Percentiles rank a stretch among this genome's conserved stretches.
Evolutionary conservation across 306 rosid genomes (phyloP).

Genomic region (Prunus campanulata): DNA sequence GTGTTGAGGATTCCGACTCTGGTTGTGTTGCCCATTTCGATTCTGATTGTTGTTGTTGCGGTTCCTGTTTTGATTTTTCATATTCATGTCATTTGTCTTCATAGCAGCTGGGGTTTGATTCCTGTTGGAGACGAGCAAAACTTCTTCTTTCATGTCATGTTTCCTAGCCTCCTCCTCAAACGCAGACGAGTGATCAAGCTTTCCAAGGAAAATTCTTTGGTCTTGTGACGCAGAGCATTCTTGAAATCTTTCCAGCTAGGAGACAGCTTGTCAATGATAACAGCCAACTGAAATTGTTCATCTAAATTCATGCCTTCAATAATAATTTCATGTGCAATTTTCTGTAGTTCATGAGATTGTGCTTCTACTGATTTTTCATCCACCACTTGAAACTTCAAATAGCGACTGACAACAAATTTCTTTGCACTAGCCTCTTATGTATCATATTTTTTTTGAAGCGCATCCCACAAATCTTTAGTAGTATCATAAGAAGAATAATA

Average conservation of each 20-base stretch:
- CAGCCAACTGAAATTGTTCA: neutral
- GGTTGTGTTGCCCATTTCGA: too few relatives aligned
- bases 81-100: too few relatives aligned
- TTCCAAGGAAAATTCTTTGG: neutral
- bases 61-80: too few relatives aligned
- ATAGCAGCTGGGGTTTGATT: too few relatives aligned
- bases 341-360: too few relatives aligned
- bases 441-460: neutral
- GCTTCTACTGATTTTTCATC: too few relatives aligned
- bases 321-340: neutral
- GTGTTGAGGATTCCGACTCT: too few relatives aligned
- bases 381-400: neutral
- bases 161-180: constrained; percentile 4
- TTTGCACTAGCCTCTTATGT: too few relatives aligned
- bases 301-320: neutral
- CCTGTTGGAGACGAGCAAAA: neutral
- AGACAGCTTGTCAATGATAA: neutral
- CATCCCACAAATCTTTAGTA: constrained; percentile 1
- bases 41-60: too few relatives aligned
- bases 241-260: neutral
- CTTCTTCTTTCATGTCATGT: neutral
- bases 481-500: neutral
- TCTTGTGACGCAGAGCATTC: neutral
- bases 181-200: constrained; percentile 13
- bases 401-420: too few relatives aligned